Evolutionary conservation across 73 alveolate species (phyloP).

Genomic region (Paramecium pentaurelia): DNA sequence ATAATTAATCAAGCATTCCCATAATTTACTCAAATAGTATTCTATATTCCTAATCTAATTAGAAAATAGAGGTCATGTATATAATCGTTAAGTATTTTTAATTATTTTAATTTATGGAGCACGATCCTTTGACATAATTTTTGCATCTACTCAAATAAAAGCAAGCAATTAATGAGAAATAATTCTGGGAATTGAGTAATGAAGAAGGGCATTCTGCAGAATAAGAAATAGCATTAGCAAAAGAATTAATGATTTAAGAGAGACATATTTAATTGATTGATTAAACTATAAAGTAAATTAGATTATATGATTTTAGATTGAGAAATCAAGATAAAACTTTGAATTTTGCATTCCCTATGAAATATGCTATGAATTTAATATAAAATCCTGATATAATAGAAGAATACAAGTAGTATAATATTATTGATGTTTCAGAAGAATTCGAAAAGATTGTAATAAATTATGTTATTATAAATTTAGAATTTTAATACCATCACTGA

Average conservation of each 20-base stretch:
- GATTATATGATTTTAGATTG: neutral
- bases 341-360: neutral
- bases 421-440: constrained; percentile 28
- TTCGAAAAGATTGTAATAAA: neutral
- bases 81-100: neutral
- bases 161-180: neutral
- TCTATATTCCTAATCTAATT: neutral
- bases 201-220: neutral
- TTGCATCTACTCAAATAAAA: neutral
- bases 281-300: neutral
- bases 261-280: neutral
- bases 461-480: neutral
- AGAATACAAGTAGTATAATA: neutral
- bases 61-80: neutral
- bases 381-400: neutral
- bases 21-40: neutral
- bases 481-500: neutral
- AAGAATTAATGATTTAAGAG: constrained; percentile 7
- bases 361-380: neutral
- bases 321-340: neutral
- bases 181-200: neutral
- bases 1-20: constrained; percentile 21
- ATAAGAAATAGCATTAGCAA: neutral
- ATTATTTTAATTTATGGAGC: constrained; percentile 14
- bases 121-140: neutral